These are phyloP conservation scores for Limnomonas spitsbergensis DNA, from an alignment of 139 green algal genomes.

Conservation along the genomic window DNA sequence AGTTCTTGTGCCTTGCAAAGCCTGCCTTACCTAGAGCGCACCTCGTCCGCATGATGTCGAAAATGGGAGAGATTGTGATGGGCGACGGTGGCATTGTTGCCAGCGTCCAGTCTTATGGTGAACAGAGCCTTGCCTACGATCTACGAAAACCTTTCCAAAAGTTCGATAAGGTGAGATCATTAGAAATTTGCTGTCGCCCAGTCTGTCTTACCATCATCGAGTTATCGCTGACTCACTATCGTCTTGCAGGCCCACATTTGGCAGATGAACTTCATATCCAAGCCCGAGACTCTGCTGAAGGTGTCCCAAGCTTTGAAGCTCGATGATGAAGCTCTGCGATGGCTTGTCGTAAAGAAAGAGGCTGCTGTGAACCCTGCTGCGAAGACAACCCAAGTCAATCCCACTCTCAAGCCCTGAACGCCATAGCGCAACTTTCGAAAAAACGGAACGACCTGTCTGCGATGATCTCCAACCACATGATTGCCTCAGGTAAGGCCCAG, in stretches of 20 bases:
- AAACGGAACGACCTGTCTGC: background rate
- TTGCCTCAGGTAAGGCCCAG: background rate
- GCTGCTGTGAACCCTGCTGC: background rate
- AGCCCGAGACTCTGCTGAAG: slow-evolving; percentile 36
- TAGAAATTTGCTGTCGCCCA: background rate
- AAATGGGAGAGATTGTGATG: slow-evolving; percentile 51
- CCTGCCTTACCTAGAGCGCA: slow-evolving; percentile 33
- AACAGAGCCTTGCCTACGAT: slow-evolving; percentile 71
- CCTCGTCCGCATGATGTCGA: slow-evolving; percentile 50
- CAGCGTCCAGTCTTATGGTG: slow-evolving; percentile 63
- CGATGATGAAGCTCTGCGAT: slow-evolving; percentile 69
- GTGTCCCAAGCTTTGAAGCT: slow-evolving; percentile 64
- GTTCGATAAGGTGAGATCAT: slow-evolving; percentile 51
- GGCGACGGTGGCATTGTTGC: slow-evolving; percentile 67
- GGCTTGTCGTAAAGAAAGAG: slow-evolving; percentile 55
- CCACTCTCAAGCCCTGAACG: background rate
- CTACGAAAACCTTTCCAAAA: slow-evolving; percentile 53
- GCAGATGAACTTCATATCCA: slow-evolving; percentile 72
- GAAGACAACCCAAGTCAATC: background rate
- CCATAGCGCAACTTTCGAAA: background rate
- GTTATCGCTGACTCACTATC: background rate
- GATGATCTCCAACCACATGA: background rate
- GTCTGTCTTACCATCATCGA: background rate
- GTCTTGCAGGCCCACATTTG: slow-evolving; percentile 65
- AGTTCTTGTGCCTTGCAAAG: slow-evolving; percentile 73